Evolutionary conservation across 1,284 basidiomycete genomes (phyloP).

Genomic region (Ustilago esculenta): DNA sequence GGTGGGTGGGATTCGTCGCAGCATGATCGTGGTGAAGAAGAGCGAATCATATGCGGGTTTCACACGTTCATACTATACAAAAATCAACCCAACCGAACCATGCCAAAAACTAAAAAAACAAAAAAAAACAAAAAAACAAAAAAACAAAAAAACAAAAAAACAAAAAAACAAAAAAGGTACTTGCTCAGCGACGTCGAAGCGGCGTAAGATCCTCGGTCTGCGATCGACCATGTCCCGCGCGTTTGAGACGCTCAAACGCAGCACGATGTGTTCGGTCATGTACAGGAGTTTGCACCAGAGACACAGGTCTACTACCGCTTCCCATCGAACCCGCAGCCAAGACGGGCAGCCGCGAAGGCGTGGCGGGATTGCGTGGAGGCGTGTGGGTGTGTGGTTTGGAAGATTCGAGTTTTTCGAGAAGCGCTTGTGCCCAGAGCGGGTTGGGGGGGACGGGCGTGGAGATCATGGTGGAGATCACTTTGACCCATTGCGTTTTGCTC

Average conservation of each 20-base stretch:
- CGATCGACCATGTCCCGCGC: slow-evolving; percentile 41
- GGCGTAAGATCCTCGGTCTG: slow-evolving; percentile 42
- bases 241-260: slow-evolving; percentile 43
- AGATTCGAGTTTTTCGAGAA: slow-evolving; percentile 17
- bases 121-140: not conserved
- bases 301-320: slow-evolving; percentile 30
- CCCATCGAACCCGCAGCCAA: no score
- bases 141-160: slow-evolving; percentile 2
- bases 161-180: slow-evolving; percentile 3
- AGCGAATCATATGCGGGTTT: no score
- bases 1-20: no score
- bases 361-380: no score
- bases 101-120: slow-evolving; percentile 4
- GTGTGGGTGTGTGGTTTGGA: slow-evolving; percentile 7
- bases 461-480: slow-evolving; percentile 58
- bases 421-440: slow-evolving; percentile 59
- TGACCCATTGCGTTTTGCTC: slow-evolving; percentile 86
- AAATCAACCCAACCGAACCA: not conserved
- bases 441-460: slow-evolving; percentile 48
- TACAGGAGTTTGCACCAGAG: slow-evolving; percentile 35
- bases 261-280: slow-evolving; percentile 34
- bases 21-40: no score
- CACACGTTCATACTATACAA: not conserved
- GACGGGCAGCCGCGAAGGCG: slow-evolving; percentile 37
- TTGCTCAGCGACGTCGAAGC: slow-evolving; percentile 29